Evolutionary conservation across 1,139 yeast genomes (phyloP).

Genomic region (Candida sp.): DNA sequence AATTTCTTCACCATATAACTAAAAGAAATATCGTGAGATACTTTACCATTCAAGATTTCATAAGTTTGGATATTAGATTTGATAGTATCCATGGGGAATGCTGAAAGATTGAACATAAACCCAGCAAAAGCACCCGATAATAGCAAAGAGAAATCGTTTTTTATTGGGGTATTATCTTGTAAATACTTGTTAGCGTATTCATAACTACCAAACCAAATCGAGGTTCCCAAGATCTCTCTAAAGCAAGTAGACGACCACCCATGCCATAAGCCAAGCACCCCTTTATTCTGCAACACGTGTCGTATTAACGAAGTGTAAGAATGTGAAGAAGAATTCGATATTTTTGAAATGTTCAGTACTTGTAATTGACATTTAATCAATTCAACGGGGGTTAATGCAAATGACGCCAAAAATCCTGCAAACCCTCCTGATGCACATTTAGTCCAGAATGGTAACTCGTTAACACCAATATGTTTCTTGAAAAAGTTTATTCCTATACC

Average conservation of each 20-base stretch:
- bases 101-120: constrained; percentile 68
- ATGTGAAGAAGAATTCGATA: constrained; percentile 3
- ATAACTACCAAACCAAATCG: constrained; percentile 92
- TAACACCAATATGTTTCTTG: constrained; percentile 25
- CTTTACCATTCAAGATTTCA: constrained; percentile 17
- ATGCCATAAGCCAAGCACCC: constrained; percentile 64
- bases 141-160: constrained; percentile 53
- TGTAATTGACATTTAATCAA: constrained; percentile 85
- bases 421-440: constrained; percentile 69
- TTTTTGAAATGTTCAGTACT: constrained; percentile 49
- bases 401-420: constrained; percentile 82
- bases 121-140: constrained; percentile 89
- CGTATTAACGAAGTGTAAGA: constrained; percentile 32
- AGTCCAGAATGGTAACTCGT: constrained; percentile 30
- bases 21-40: constrained; percentile 22
- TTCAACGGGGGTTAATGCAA: constrained; percentile 86
- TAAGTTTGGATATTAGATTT: constrained; percentile 85
- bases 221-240: constrained; percentile 87
- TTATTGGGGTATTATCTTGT: constrained; percentile 15
- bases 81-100: constrained; percentile 89
- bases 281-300: constrained; percentile 45
- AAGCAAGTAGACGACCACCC: constrained; percentile 82
- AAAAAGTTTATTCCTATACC: constrained; percentile 69
- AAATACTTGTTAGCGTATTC: constrained; percentile 47
- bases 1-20: constrained; percentile 27